Conservation (phyloP, 2,329 filamentous ascomycete genomes). For the Talaromyces sp. region DNA sequence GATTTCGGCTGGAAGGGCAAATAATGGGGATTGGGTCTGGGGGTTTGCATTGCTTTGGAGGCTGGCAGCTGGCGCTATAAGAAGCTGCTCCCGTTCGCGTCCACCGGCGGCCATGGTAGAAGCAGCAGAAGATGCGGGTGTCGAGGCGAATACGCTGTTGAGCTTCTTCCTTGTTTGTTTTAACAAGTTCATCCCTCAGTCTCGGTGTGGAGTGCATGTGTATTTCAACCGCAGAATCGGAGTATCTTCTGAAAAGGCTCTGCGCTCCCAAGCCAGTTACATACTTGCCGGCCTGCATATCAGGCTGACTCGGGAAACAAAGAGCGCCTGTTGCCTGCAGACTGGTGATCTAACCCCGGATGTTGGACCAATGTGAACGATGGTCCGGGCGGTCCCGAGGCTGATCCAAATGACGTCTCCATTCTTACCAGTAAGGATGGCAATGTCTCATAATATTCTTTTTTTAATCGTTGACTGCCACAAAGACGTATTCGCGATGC, state of each 20-base stretch:
- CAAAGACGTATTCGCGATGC: too few species aligned
- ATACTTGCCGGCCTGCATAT: neutral
- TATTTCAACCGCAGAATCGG: neutral
- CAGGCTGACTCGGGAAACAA: neutral
- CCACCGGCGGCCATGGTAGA: neutral
- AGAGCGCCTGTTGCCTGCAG: neutral
- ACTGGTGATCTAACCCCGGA: neutral
- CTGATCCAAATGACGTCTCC: too few species aligned
- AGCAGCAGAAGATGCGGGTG: neutral
- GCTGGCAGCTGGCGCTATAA: conserved; percentile 1
- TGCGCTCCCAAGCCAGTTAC: neutral
- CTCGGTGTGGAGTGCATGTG: neutral
- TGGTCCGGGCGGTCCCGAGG: too few species aligned
- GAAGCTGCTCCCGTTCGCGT: neutral
- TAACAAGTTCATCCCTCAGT: neutral
- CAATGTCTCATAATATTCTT: too few species aligned
- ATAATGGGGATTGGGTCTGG: conserved; percentile 25
- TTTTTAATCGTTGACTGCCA: too few species aligned
- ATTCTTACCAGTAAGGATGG: too few species aligned
- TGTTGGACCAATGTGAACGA: too few species aligned
- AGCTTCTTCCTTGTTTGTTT: neutral
- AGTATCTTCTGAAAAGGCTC: neutral
- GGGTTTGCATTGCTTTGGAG: conserved; percentile 3
- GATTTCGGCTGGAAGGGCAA: conserved; percentile 45
- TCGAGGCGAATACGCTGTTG: neutral